Conservation (phyloP, 2,329 filamentous ascomycete species). For the Penicillium sp. region DNA sequence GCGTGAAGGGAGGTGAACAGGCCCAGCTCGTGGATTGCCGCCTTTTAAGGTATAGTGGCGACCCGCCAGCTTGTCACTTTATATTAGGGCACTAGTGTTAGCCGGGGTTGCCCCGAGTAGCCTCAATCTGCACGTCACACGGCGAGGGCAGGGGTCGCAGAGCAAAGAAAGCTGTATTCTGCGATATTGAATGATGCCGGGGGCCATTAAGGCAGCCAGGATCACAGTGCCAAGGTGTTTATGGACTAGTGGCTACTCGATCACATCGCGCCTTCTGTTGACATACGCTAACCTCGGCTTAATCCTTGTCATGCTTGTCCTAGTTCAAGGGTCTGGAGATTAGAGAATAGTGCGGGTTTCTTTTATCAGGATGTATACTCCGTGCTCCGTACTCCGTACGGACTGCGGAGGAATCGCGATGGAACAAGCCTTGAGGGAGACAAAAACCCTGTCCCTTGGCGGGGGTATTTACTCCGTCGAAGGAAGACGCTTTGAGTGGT, state of each 20-base stretch:
- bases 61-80: neutral
- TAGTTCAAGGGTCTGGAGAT: neutral
- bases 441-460: neutral
- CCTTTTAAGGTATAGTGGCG: conserved; percentile 15
- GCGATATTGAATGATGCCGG: conserved; percentile 6
- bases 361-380: neutral
- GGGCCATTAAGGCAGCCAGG: neutral
- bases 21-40: conserved; percentile 15
- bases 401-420: conserved; percentile 2
- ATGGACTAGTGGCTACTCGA: neutral
- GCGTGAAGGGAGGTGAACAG: neutral
- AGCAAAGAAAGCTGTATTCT: conserved; percentile 13
- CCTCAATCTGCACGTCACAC: conserved; percentile 9
- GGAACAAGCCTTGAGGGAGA: neutral
- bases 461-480: neutral
- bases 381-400: conserved; percentile 3
- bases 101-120: conserved; percentile 7
- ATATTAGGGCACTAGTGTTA: neutral
- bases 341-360: neutral
- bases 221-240: neutral
- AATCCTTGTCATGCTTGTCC: neutral
- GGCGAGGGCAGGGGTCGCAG: conserved; percentile 2
- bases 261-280: neutral
- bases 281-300: conserved; percentile 8
- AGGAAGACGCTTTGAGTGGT: neutral